Evolutionary conservation across 116 monocot species (phyloP), one percentile per base, ranked within the genome.

Genomic region (Cymodocea nodosa): DNA sequence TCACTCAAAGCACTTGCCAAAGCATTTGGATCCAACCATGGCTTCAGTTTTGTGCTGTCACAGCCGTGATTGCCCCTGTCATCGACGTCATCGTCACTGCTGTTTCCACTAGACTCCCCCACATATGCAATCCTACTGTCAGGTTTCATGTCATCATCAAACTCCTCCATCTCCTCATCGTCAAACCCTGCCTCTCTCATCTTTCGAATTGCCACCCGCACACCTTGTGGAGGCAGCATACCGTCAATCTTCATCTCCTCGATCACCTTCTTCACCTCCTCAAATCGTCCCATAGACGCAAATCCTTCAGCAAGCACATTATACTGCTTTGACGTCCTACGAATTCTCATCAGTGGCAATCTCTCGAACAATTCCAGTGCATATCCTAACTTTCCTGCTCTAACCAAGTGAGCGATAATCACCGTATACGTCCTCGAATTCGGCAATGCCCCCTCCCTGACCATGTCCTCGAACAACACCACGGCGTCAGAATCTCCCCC

Each of bases 391-490:
- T 79, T 70, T 23, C 85, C 78, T 4, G 74, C 59, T 37, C 53
- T 62, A 1, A 83, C 71, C 60, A 90, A 49, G 54, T 95, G 95
- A 10, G 78, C 78, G 56, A 95, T 88, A 63, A 95, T 70, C 34
- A 85, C 69, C 11, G 87, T 90, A 67, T 83, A 95, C 25, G 91
- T 95, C 23, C 95, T 75, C 23, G 91, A 80, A 59, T 90, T 90
- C 16, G 95, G 95, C 50, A 67, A 67, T 6, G 73, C 85, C 35
- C 91, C 95, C 10, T 90, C 81, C 10, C 35, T 54, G 54, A 95
- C 54, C 79, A 95, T 76, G 37, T 51, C 64, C 30, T 23, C 39
- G 68, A 95, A 88, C 51, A 69, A 66, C 11, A 56, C 52, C 8
- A 83, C 68, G n/a, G 87, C 94, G 24, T 76, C 71, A 15, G 65